A percentile compares a stretch with the other conserved stretches of the same genome.
Evolutionary conservation across 2,329 filamentous ascomycete genomes (phyloP).

Genomic region (Botrytis medusae): DNA sequence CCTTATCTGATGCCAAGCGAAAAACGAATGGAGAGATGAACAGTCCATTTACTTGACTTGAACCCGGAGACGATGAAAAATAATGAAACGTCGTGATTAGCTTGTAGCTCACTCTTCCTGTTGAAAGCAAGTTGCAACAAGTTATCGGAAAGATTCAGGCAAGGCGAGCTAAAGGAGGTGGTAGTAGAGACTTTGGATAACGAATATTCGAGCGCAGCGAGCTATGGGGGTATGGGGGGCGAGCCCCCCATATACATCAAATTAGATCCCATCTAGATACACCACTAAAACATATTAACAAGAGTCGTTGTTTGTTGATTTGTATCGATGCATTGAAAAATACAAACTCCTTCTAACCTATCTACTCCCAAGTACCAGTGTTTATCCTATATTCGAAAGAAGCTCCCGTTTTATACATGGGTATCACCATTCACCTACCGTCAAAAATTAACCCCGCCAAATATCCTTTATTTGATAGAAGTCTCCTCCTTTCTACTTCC

Average conservation of each 20-base stretch:
- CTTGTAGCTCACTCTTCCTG: neutral
- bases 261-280: neutral
- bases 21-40: neutral
- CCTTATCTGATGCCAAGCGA: neutral
- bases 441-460: neutral
- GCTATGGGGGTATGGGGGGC: neutral
- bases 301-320: neutral
- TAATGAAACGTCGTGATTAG: neutral
- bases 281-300: neutral
- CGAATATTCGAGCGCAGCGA: neutral
- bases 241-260: neutral
- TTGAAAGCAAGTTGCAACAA: neutral
- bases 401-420: constrained; percentile 17
- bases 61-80: neutral
- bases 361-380: neutral
- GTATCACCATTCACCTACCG: constrained; percentile 23
- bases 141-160: neutral
- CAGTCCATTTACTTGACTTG: neutral
- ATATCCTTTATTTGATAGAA: constrained; percentile 3
- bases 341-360: neutral
- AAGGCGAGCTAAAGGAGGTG: neutral
- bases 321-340: neutral
- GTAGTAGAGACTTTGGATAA: neutral
- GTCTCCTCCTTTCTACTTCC: constrained; percentile 16
- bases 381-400: neutral